Conservation (phyloP, 1,284 basidiomycete species). For the Sanguinoderma infundibulare region DNA sequence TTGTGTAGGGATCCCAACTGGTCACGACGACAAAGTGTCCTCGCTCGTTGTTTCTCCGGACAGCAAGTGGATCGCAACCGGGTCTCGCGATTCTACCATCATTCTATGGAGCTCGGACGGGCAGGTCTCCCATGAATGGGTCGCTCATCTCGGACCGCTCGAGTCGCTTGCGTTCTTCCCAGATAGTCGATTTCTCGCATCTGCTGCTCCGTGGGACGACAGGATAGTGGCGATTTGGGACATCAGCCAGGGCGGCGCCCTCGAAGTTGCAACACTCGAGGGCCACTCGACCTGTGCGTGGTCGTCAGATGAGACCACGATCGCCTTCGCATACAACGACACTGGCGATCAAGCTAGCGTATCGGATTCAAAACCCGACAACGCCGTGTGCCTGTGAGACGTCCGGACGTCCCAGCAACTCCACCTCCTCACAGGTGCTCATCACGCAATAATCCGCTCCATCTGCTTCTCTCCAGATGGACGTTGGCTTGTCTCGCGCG, state of each 20-base stretch:
- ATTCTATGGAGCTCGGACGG: too few relatives aligned
- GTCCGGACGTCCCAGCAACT: not conserved
- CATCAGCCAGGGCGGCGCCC: not conserved
- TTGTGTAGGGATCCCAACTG: not conserved
- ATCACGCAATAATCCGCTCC: too few relatives aligned
- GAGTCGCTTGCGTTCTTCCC: not conserved
- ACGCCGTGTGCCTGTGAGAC: not conserved
- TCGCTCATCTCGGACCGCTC: too few relatives aligned
- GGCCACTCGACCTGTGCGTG: not conserved
- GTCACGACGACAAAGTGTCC: not conserved
- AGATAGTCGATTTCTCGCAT: not conserved
- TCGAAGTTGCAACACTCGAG: not conserved
- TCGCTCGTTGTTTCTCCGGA: not conserved
- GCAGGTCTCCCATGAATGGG: too few relatives aligned
- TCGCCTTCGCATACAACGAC: not conserved
- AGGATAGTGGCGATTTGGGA: not conserved
- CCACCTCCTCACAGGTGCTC: not conserved
- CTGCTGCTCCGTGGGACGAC: not conserved
- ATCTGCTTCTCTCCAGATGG: too few relatives aligned
- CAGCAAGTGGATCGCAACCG: not conserved
- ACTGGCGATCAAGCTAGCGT: too few relatives aligned
- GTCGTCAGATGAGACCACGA: not conserved
- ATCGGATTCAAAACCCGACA: not conserved
- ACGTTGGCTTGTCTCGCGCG: too few relatives aligned
- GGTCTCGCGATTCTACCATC: not conserved